These are phyloP conservation scores for Harringtonia lauricola DNA, from an alignment of 2,329 filamentous ascomycete genomes.

Conservation along the genomic window DNA sequence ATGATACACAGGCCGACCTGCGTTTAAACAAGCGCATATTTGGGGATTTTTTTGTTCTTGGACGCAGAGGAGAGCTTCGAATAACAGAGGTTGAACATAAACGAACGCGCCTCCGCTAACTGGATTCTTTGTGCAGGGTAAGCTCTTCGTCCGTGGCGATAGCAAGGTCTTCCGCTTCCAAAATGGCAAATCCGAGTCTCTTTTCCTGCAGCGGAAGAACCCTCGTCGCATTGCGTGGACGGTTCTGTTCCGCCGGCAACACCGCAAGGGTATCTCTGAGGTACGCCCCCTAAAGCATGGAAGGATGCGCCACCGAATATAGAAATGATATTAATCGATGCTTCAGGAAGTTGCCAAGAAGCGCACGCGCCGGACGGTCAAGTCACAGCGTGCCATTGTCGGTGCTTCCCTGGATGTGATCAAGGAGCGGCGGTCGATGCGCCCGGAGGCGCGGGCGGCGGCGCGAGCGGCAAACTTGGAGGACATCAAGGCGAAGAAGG, in stretches of 20 bases:
- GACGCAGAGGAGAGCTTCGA: background rate
- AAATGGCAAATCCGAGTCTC: constrained; percentile 98
- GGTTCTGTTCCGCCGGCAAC: constrained; percentile 92
- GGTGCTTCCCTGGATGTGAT: constrained; percentile 99
- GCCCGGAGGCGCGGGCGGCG: constrained; percentile 89
- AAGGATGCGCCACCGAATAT: too few species aligned
- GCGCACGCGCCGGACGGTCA: constrained; percentile 94
- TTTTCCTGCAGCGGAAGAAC: constrained; percentile 99
- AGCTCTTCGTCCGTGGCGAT: constrained; percentile 98
- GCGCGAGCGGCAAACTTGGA: constrained; percentile 86
- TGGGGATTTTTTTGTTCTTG: too few species aligned
- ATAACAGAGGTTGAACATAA: background rate
- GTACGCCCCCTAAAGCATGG: constrained; percentile 44
- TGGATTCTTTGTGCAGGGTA: constrained; percentile 54
- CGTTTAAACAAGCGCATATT: too few species aligned
- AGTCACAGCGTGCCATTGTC: constrained; percentile 97
- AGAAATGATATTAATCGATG: background rate
- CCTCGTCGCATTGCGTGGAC: constrained; percentile 99
- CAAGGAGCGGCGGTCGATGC: constrained; percentile 94
- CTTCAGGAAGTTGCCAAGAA: constrained; percentile 98
- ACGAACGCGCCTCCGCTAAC: background rate
- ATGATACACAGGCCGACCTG: too few species aligned
- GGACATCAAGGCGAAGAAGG: constrained; percentile 98
- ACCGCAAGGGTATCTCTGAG: constrained; percentile 99
- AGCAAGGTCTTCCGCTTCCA: constrained; percentile 99